Evolutionary conservation across 2,329 filamentous ascomycete species (phyloP).

Genomic region (Venturia pyrina): DNA sequence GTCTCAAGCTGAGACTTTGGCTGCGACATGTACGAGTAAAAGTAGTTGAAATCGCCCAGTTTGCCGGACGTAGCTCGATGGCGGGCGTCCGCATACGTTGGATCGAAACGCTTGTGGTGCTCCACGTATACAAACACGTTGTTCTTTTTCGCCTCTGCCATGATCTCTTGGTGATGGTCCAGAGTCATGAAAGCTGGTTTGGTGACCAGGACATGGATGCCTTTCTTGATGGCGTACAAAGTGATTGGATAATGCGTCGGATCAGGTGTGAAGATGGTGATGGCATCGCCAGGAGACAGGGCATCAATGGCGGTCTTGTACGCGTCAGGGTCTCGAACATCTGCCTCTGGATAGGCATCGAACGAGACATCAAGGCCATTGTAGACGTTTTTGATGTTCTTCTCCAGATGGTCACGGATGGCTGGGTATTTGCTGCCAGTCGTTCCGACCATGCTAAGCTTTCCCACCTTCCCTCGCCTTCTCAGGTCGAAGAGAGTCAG

Average conservation of each 20-base stretch:
- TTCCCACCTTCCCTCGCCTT: constrained; percentile 75
- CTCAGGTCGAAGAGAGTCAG: constrained; percentile 83
- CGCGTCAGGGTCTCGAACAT: constrained; percentile 61
- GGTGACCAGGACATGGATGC: constrained; percentile 84
- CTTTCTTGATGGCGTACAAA: constrained; percentile 78
- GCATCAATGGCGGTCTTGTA: constrained; percentile 86
- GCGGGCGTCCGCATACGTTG: constrained; percentile 80
- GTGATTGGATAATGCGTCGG: constrained; percentile 89
- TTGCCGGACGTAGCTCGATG: constrained; percentile 54
- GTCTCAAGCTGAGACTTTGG: constrained; percentile 86
- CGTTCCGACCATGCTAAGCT: constrained; percentile 81
- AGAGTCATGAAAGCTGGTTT: constrained; percentile 87
- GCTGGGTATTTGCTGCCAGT: constrained; percentile 84
- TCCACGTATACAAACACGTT: constrained; percentile 87
- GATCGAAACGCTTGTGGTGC: constrained; percentile 95
- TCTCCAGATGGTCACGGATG: constrained; percentile 69
- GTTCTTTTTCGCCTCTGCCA: constrained; percentile 60
- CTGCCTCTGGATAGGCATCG: constrained; percentile 68
- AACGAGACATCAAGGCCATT: constrained; percentile 84
- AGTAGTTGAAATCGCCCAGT: constrained; percentile 95
- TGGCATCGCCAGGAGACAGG: constrained; percentile 70
- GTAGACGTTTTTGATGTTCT: constrained; percentile 82
- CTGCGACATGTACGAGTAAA: constrained; percentile 94
- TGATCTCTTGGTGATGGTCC: constrained; percentile 65
- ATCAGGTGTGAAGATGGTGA: constrained; percentile 94